Conservation (phyloP, 129 eudicot genomes). For the Heracleum sosnowskyi region DNA sequence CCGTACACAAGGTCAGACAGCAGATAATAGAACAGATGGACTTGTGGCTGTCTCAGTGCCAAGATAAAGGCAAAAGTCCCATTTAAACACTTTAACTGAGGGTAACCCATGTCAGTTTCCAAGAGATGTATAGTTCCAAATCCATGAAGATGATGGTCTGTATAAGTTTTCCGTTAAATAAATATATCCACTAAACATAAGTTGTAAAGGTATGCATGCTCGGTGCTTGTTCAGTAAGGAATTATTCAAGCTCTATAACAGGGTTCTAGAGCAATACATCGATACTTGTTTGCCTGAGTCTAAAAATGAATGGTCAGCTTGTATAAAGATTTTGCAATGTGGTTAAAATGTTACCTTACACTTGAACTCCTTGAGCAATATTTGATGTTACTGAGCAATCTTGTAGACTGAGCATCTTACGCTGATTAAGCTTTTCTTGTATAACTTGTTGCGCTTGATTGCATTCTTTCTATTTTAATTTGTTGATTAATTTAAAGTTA, state of each 20-base stretch:
- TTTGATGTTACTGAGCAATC: too few species aligned
- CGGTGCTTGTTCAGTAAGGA: neutral
- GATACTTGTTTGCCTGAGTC: neutral
- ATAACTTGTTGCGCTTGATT: neutral
- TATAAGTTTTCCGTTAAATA: neutral
- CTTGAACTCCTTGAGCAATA: too few species aligned
- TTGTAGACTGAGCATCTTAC: too few species aligned
- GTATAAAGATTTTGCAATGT: too few species aligned
- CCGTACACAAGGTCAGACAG: constrained; percentile 76
- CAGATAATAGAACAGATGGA: constrained; percentile 60
- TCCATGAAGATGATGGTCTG: constrained; percentile 5
- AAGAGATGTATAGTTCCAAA: constrained; percentile 14
- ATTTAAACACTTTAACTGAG: constrained; percentile 17
- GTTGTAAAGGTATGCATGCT: neutral
- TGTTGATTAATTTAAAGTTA: too few species aligned
- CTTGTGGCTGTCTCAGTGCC: constrained; percentile 83
- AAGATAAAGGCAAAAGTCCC: constrained; percentile 29
- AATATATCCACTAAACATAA: neutral
- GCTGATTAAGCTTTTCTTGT: too few species aligned
- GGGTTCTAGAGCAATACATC: neutral
- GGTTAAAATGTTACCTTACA: too few species aligned
- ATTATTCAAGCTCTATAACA: neutral
- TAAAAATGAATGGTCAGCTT: neutral
- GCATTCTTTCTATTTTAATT: neutral
- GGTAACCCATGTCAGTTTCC: neutral